Percentiles rank a stretch among this genome's conserved stretches.
Conservation (phyloP, 345 rosid species). For the Boechera stricta region DNA sequence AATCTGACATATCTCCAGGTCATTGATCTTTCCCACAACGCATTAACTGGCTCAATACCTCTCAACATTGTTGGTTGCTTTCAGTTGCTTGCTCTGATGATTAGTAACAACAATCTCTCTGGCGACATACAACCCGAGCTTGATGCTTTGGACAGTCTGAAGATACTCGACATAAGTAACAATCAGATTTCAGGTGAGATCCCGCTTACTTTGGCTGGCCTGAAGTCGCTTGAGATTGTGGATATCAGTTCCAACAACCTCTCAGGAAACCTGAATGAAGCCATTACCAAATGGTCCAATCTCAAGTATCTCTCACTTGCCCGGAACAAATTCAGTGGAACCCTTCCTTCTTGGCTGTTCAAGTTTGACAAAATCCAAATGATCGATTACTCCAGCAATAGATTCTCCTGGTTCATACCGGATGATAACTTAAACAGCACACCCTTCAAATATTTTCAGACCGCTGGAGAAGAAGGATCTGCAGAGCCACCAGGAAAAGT, state of each 20-base stretch:
- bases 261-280: constrained; percentile 80
- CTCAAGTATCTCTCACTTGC: constrained; percentile 82
- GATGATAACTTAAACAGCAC: constrained; percentile 77
- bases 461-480: constrained; percentile 41
- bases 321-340: constrained; percentile 75
- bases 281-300: constrained; percentile 83
- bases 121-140: constrained; percentile 93
- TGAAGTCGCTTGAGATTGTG: constrained; percentile 85
- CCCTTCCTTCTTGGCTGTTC: constrained; percentile 80
- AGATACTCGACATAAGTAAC: constrained; percentile 82
- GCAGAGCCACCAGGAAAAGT: constrained; percentile 41
- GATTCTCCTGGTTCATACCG: constrained; percentile 77
- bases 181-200: constrained; percentile 85
- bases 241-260: constrained; percentile 86
- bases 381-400: constrained; percentile 83
- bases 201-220: constrained; percentile 84
- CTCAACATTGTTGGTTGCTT: constrained; percentile 85
- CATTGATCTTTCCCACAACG: constrained; percentile 79
- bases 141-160: constrained; percentile 81
- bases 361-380: constrained; percentile 67
- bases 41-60: constrained; percentile 79
- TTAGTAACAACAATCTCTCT: constrained; percentile 76
- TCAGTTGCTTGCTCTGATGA: constrained; percentile 76
- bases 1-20: constrained; percentile 88
- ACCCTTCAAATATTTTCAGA: constrained; percentile 52